Evolutionary conservation across 2,329 filamentous ascomycete species (phyloP).

Genomic region (Fusarium keratoplasticum): DNA sequence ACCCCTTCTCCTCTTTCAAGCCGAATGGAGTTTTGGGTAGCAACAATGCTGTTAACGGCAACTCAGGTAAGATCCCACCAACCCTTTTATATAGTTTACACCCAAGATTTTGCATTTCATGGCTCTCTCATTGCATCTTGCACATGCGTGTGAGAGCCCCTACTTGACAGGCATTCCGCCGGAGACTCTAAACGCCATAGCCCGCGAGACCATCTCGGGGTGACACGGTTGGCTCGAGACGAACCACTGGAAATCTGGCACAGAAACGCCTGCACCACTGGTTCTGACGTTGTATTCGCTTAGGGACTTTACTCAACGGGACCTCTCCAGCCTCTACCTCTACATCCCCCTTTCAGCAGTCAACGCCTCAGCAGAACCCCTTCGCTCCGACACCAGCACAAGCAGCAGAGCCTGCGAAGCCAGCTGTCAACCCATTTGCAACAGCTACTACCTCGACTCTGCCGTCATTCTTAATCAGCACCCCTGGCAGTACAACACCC

Average conservation of each 20-base stretch:
- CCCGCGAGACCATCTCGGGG: constrained; percentile 27
- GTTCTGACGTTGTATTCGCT: constrained; percentile 45
- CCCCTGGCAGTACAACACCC: constrained; percentile 11
- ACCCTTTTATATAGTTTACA: constrained; percentile 35
- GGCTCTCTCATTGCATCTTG: constrained; percentile 21
- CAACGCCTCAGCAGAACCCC: constrained; percentile 32
- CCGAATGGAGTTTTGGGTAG: constrained; percentile 13
- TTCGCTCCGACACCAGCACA: constrained; percentile 34
- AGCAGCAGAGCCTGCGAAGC: constrained; percentile 1
- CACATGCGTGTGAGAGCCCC: constrained; percentile 17
- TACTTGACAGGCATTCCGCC: constrained; percentile 41
- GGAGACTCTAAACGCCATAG: constrained; percentile 42
- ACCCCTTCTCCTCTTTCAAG: constrained; percentile 25
- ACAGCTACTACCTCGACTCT: constrained; percentile 2
- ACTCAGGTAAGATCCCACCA: constrained; percentile 39
- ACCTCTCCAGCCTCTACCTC: constrained; percentile 20
- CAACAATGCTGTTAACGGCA: constrained; percentile 22
- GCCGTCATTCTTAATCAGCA: constrained; percentile 8
- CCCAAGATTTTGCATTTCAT: constrained; percentile 39
- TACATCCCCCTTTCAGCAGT: constrained; percentile 31
- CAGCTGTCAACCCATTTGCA: constrained; percentile 38
- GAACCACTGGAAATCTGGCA: constrained; percentile 47
- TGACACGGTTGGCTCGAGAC: constrained; percentile 38
- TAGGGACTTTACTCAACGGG: constrained; percentile 44
- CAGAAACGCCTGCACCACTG: constrained; percentile 41